Base-by-base conservation (phyloP, 495 filamentous ascomycete species). In the Pyrenopolyporus hunteri region DNA sequence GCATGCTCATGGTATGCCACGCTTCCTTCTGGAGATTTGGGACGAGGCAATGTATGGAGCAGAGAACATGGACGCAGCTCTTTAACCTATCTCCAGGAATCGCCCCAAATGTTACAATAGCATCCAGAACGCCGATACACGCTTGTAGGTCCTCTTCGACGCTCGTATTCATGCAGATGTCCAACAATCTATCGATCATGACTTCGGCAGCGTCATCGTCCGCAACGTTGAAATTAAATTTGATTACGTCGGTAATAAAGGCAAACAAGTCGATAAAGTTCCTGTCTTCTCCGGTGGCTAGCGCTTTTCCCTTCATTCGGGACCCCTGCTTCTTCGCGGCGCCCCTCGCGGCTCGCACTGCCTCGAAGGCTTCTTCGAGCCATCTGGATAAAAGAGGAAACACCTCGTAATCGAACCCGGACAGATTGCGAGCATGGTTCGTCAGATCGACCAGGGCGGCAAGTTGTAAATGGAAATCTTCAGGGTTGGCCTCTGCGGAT, bases 221-320 rank as follows among this genome's bases (percentile, higher is more conserved):
- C 32, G 91, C 88, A 23, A 87, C 82, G 55, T 87, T 89, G 70
- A 87, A 88, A 72, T 92, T 93, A 74, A 93, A 88, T 63, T 88
- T 92, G 73, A 94, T 87, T 56, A 94, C 76, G 66, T 92, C 86
- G n/a, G 85, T 85, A 22, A 89, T 80, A 40, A 92, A 89, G 42
- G 83, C 78, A 64, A 96, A 89, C 5, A 95, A 74, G 51, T 85
- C 81, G 36, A 79, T 79, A 31, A 96, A 75, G 62, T 83, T 85
- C 39, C 80, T 82, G 58, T 91, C 90, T 62, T 93, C 90, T 40
- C 80, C 80, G 29, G 81, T 76, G 13, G 73, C 70, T 17, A 77
- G 69, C 0, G 74, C 68, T 59, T 85, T 87, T 22, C 70, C 76
- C 57, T 85, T 87, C 32, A 70, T 36, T 13, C 75, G 73, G 14